These are phyloP conservation scores for Sanghuangporus weigelae DNA, from an alignment of 1,284 basidiomycete genomes.

Conservation along the genomic window DNA sequence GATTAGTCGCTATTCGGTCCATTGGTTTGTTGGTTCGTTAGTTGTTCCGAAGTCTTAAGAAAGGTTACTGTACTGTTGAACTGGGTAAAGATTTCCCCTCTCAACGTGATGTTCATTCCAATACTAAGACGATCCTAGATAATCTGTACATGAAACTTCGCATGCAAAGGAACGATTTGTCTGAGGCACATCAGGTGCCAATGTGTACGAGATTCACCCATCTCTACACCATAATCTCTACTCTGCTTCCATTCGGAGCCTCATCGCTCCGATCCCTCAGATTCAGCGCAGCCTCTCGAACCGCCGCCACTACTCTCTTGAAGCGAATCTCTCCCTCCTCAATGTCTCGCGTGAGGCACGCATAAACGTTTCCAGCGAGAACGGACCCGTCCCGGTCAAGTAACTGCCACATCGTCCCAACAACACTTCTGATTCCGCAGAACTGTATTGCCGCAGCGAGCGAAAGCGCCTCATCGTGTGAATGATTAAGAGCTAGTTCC, in stretches of 20 bases:
- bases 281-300: neutral
- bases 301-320: neutral
- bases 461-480: slow-evolving; percentile 31
- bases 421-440: slow-evolving; percentile 30
- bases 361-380: neutral
- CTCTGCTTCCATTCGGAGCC: neutral
- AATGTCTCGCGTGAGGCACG: neutral
- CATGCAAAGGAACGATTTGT: too few relatives aligned
- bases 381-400: slow-evolving; percentile 23
- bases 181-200: neutral
- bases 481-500: neutral
- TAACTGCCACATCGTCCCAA: slow-evolving; percentile 37
- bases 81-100: too few relatives aligned
- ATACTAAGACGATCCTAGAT: too few relatives aligned
- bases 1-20: too few relatives aligned
- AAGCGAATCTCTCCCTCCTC: neutral
- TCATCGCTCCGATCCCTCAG: neutral
- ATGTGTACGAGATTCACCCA: neutral
- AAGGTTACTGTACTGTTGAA: too few relatives aligned
- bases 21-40: too few relatives aligned
- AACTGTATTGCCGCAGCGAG: slow-evolving; percentile 32
- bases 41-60: too few relatives aligned
- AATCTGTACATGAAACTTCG: too few relatives aligned
- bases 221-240: neutral
- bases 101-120: too few relatives aligned